phyloP scores from a whole-genome alignment of 805 yeast species.

The Saccharomyces eubayanus region DNA sequence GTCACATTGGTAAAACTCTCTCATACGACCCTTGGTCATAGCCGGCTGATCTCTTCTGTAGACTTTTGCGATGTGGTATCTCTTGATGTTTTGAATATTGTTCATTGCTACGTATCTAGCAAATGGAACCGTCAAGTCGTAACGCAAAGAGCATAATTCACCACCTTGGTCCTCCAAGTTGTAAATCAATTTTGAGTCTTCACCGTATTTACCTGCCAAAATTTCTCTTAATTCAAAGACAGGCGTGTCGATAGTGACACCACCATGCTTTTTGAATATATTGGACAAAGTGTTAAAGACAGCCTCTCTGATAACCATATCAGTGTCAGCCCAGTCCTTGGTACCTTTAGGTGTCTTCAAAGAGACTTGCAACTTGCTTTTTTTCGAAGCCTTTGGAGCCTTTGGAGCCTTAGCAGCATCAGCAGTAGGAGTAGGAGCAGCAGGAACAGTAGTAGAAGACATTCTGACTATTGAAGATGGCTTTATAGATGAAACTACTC shows the following conservation, averaged over 20 bases:
- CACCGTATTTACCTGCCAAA: conserved; percentile 95
- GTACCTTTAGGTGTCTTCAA: conserved; percentile 96
- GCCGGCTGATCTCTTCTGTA: conserved; percentile 99
- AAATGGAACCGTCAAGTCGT: conserved; percentile 96
- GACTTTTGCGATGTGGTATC: conserved; percentile 96
- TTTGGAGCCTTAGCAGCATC: conserved; percentile 11
- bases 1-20: conserved; percentile 99
- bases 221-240: conserved; percentile 95
- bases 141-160: conserved; percentile 87
- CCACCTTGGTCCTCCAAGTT: conserved; percentile 99
- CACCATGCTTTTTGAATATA: conserved; percentile 92
- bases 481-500: not conserved
- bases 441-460: not conserved
- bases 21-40: conserved; percentile 99
- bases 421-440: conserved; percentile 3
- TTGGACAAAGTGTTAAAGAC: conserved; percentile 64
- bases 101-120: conserved; percentile 97
- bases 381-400: conserved; percentile 18
- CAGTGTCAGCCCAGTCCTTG: conserved; percentile 97
- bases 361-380: conserved; percentile 54
- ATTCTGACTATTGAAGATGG: not conserved
- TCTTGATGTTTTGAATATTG: conserved; percentile 77
- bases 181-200: conserved; percentile 92
- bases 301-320: conserved; percentile 90
- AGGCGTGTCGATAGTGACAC: conserved; percentile 96